phyloP scores from a whole-genome alignment of 179 eudicot genomes.

The Drosera spatulata region DNA sequence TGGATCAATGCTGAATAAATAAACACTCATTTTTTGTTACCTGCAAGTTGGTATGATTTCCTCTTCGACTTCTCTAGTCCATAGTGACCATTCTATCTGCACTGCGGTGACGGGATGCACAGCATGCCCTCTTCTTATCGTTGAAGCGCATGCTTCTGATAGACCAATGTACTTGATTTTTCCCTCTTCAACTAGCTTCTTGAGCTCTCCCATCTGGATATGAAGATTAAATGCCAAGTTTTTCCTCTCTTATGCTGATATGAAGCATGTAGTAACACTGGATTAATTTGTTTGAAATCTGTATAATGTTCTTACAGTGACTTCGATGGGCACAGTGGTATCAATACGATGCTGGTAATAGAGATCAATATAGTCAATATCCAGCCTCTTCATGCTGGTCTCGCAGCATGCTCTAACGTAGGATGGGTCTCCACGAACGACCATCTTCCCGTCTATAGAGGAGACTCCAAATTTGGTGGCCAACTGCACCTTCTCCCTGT shows the following conservation, averaged over 20 bases:
- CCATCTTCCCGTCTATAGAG: constrained; percentile 2
- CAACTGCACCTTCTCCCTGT: constrained; percentile 19
- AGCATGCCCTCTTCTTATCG: constrained; percentile 50
- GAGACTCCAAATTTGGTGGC: constrained; percentile 31
- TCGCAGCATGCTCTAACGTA: constrained; percentile 37
- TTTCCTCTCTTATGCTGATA: not conserved
- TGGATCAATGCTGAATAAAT: not conserved
- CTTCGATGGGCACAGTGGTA: constrained; percentile 27
- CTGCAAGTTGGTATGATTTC: constrained; percentile 50
- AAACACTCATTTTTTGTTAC: constrained; percentile 3
- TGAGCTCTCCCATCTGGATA: constrained; percentile 48
- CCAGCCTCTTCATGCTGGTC: constrained; percentile 37
- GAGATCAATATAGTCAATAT: constrained; percentile 26
- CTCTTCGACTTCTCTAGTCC: constrained; percentile 61
- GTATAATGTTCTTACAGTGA: constrained; percentile 14
- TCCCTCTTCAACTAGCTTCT: constrained; percentile 60
- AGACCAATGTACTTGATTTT: constrained; percentile 53
- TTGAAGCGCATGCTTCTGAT: constrained; percentile 47
- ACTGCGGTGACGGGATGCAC: constrained; percentile 55
- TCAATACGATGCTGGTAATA: constrained; percentile 34
- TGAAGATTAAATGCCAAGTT: not conserved
- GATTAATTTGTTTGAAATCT: not conserved
- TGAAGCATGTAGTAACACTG: not conserved
- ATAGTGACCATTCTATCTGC: constrained; percentile 57
- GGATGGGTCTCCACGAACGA: constrained; percentile 24